Conservation (phyloP, 805 yeast genomes). For the Candida maltosa region DNA sequence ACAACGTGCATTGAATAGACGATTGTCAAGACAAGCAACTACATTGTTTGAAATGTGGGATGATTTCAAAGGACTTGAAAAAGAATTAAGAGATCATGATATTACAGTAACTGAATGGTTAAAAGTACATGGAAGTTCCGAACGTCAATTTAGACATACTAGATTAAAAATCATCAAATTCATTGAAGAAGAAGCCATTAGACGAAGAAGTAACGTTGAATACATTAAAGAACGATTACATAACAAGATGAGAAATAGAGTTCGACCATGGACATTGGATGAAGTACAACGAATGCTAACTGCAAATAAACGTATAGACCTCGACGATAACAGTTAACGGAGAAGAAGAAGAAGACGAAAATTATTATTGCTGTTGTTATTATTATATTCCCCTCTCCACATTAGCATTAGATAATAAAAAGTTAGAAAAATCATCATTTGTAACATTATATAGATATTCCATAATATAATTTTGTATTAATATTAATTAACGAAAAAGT, state of each 20-base stretch:
- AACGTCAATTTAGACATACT: constrained; percentile 26
- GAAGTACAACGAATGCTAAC: constrained; percentile 32
- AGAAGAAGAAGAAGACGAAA: neutral
- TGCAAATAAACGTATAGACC: constrained; percentile 20
- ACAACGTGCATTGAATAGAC: constrained; percentile 16
- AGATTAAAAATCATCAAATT: constrained; percentile 25
- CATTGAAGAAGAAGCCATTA: constrained; percentile 25
- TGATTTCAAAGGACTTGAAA: constrained; percentile 26
- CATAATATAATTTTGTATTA: neutral
- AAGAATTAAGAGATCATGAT: constrained; percentile 18
- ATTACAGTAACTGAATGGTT: constrained; percentile 28
- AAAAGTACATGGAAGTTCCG: constrained; percentile 26
- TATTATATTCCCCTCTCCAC: too few species aligned
- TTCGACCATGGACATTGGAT: constrained; percentile 29
- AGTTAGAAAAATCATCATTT: neutral
- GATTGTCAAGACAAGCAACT: constrained; percentile 25
- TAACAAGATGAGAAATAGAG: constrained; percentile 24
- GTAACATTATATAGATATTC: neutral
- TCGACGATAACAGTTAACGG: constrained; percentile 14
- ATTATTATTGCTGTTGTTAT: neutral
- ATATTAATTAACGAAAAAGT: neutral
- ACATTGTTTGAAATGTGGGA: constrained; percentile 32
- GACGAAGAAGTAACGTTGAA: constrained; percentile 16
- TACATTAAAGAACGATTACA: constrained; percentile 23
- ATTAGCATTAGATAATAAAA: neutral